phyloP scores from a whole-genome alignment of 768 basidiomycete species.

The Rhodotorula paludigena region DNA sequence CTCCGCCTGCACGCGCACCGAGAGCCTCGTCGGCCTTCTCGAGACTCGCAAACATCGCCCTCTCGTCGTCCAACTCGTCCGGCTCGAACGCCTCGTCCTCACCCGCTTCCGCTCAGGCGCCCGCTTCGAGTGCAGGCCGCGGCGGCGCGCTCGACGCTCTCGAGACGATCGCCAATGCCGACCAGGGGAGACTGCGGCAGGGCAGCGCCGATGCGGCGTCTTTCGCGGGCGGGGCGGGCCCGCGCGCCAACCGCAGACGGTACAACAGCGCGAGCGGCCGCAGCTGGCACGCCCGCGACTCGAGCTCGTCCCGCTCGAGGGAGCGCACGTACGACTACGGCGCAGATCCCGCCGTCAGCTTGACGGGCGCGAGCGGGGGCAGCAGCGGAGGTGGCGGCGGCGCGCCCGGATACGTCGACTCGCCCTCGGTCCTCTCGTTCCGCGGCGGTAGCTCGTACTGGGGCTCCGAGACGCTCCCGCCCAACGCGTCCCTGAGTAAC shows the following conservation, averaged over 20 bases:
- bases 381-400: neutral
- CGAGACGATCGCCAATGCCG: slow-evolving; percentile 26
- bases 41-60: slow-evolving; percentile 13
- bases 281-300: slow-evolving; percentile 13
- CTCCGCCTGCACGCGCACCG: neutral
- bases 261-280: neutral
- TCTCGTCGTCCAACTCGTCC: slow-evolving; percentile 4
- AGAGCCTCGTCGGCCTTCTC: slow-evolving; percentile 8
- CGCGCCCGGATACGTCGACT: neutral
- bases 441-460: slow-evolving; percentile 2
- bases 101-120: neutral
- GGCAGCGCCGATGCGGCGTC: neutral
- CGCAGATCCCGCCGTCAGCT: neutral
- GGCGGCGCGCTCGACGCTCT: slow-evolving; percentile 26
- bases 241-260: neutral
- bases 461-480: slow-evolving; percentile 17
- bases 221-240: neutral
- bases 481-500: slow-evolving; percentile 17
- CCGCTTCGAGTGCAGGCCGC: neutral
- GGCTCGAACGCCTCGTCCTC: neutral
- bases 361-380: neutral
- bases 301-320: slow-evolving; percentile 19
- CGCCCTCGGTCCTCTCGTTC: neutral
- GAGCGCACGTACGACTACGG: neutral
- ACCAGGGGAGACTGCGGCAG: slow-evolving; percentile 5